Percentiles rank a stretch among this genome's conserved stretches.
These are phyloP conservation scores for Stropharia rugosoannulata DNA, from an alignment of 768 basidiomycete species.

Conservation along the genomic window DNA sequence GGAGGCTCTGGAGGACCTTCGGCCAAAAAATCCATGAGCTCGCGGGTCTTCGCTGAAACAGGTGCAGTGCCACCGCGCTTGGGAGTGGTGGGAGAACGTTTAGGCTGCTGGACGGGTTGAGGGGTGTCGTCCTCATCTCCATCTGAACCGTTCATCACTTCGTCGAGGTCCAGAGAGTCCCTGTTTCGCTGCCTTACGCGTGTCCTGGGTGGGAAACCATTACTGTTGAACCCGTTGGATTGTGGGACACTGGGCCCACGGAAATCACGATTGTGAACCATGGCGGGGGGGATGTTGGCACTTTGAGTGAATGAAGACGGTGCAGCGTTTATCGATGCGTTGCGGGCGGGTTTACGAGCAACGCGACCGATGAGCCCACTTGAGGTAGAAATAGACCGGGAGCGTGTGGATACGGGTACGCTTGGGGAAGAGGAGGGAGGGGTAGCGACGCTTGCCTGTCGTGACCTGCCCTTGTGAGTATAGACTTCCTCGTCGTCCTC, in stretches of 20 bases:
- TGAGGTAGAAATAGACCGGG: slow-evolving; percentile 42
- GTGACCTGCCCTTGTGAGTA: slow-evolving; percentile 36
- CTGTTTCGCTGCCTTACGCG: slow-evolving; percentile 53
- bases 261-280: slow-evolving; percentile 26
- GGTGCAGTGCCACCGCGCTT: slow-evolving; percentile 19
- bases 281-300: slow-evolving; percentile 19
- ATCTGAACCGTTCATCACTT: slow-evolving; percentile 70
- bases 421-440: slow-evolving; percentile 33
- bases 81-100: slow-evolving; percentile 20
- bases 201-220: slow-evolving; percentile 43
- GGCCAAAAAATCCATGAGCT: slow-evolving; percentile 56
- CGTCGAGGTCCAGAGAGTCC: slow-evolving; percentile 76
- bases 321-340: slow-evolving; percentile 29
- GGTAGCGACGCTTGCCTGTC: slow-evolving; percentile 46
- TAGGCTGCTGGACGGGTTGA: slow-evolving; percentile 16
- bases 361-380: slow-evolving; percentile 25
- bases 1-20: slow-evolving; percentile 52
- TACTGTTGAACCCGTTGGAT: slow-evolving; percentile 14
- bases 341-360: slow-evolving; percentile 27
- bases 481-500: slow-evolving; percentile 62
- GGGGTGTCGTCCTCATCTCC: slow-evolving; percentile 42
- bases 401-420: slow-evolving; percentile 30
- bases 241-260: slow-evolving; percentile 21
- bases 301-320: slow-evolving; percentile 22
- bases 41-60: slow-evolving; percentile 46